phyloP scores from a whole-genome alignment of 257 asterid species.

The Fraxinus quadrangulata region DNA sequence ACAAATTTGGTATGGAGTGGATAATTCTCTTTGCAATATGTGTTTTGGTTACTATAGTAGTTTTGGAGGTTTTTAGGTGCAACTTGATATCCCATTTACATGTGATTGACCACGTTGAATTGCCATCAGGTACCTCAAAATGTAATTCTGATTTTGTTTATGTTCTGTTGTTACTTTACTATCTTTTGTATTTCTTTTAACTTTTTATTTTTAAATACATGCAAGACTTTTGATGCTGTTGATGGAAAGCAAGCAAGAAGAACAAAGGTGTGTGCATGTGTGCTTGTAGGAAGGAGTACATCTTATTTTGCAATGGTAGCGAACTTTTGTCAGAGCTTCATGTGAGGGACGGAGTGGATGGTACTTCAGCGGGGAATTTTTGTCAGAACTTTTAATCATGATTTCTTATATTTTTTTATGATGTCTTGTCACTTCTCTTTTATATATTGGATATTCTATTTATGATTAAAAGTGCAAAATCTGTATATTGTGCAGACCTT shows the following conservation, averaged over 20 bases:
- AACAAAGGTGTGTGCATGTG: too few relatives aligned
- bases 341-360: too few relatives aligned
- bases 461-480: too few relatives aligned
- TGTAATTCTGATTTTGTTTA: not conserved
- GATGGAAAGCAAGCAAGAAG: constrained; percentile 98
- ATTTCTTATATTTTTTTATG: too few relatives aligned
- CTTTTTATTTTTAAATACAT: constrained; percentile 6
- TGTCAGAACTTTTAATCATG: too few relatives aligned
- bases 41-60: not conserved
- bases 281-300: too few relatives aligned
- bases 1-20: not conserved
- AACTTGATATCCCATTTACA: not conserved
- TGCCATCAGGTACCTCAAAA: not conserved
- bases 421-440: too few relatives aligned
- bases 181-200: constrained; percentile 9
- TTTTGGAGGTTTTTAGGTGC: not conserved
- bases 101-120: not conserved
- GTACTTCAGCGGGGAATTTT: too few relatives aligned
- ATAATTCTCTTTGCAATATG: not conserved
- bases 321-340: too few relatives aligned
- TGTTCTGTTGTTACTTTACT: not conserved
- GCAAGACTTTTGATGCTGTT: constrained; percentile 91
- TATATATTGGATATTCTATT: too few relatives aligned
- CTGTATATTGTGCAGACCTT: too few relatives aligned
- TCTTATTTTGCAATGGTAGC: too few relatives aligned